These are phyloP conservation scores for Tricholomella constricta DNA, from an alignment of 768 basidiomycete species.

Conservation along the genomic window DNA sequence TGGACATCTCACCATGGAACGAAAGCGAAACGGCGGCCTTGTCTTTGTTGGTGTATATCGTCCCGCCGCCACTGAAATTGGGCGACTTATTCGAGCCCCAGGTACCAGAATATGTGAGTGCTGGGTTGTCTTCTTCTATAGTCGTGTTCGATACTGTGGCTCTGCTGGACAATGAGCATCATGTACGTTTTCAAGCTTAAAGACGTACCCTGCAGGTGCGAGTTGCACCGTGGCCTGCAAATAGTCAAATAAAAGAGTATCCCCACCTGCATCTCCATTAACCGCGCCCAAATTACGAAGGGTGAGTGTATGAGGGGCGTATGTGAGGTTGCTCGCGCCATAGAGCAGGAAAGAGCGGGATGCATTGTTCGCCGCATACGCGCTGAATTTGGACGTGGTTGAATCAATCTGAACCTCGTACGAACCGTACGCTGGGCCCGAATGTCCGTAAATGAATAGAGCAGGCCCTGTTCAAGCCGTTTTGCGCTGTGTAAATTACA, in stretches of 20 bases:
- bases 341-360: constrained; percentile 37
- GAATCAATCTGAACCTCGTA: constrained; percentile 43
- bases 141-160: constrained; percentile 44
- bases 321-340: constrained; percentile 35
- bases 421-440: constrained; percentile 45
- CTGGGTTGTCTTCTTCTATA: constrained; percentile 40
- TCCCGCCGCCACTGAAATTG: constrained; percentile 46
- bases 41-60: constrained; percentile 44
- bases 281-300: constrained; percentile 44
- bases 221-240: constrained; percentile 43
- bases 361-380: constrained; percentile 34
- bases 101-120: constrained; percentile 39
- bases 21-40: constrained; percentile 39
- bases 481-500: not conserved
- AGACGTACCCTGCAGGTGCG: constrained; percentile 42
- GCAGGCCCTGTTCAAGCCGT: constrained; percentile 35
- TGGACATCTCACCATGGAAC: constrained; percentile 37
- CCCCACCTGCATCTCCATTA: constrained; percentile 36
- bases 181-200: not conserved
- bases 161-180: constrained; percentile 19
- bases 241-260: constrained; percentile 44
- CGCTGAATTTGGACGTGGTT: constrained; percentile 25
- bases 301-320: constrained; percentile 37
- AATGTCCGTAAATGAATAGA: constrained; percentile 43
- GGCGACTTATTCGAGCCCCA: constrained; percentile 47